Evolutionary conservation across 805 yeast species (phyloP).

Genomic region (Candida glaebosa): DNA sequence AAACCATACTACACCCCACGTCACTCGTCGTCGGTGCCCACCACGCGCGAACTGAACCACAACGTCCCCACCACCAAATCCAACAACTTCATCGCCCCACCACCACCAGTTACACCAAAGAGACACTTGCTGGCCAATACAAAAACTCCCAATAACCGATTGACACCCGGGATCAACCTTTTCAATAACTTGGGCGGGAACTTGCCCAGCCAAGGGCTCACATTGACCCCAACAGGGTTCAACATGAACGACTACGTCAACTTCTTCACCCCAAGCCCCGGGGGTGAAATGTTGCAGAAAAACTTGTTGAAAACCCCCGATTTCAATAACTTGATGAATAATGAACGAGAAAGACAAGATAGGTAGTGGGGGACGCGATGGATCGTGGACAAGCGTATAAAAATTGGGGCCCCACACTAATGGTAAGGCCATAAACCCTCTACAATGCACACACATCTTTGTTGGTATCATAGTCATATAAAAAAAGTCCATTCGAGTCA

Average conservation of each 20-base stretch:
- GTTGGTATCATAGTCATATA: too few species aligned
- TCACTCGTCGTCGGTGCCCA: slow-evolving; percentile 1
- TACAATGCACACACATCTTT: too few species aligned
- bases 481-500: too few species aligned
- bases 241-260: slow-evolving; percentile 83
- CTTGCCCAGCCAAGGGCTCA: slow-evolving; percentile 41
- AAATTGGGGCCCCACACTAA: too few species aligned
- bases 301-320: slow-evolving; percentile 40
- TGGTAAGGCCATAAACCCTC: too few species aligned
- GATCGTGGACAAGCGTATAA: too few species aligned
- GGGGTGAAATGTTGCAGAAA: slow-evolving; percentile 18
- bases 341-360: slow-evolving; percentile 3
- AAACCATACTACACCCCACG: slow-evolving; percentile 37
- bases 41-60: neutral
- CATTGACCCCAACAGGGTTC: slow-evolving; percentile 62
- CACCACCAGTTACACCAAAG: slow-evolving; percentile 43
- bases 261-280: slow-evolving; percentile 71
- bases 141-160: slow-evolving; percentile 39
- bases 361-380: too few species aligned
- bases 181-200: slow-evolving; percentile 20
- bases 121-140: slow-evolving; percentile 20
- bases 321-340: slow-evolving; percentile 28
- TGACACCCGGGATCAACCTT: slow-evolving; percentile 37
- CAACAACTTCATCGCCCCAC: slow-evolving; percentile 39
- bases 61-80: too few species aligned